These are phyloP conservation scores for Solanum aculeatissimum DNA, from an alignment of 305 asterid genomes.

Conservation along the genomic window DNA sequence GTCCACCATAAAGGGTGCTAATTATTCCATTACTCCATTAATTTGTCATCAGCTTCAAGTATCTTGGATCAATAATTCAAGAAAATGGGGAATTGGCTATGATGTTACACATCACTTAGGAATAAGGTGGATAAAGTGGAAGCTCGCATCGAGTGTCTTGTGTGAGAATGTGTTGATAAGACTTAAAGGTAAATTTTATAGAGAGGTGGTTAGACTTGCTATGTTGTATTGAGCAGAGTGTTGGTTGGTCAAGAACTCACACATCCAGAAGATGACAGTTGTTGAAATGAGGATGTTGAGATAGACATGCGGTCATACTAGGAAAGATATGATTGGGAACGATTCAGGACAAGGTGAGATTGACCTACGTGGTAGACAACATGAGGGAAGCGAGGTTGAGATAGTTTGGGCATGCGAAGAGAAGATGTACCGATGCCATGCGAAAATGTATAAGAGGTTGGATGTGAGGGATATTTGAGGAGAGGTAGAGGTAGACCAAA, in stretches of 20 bases:
- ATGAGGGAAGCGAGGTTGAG: background rate
- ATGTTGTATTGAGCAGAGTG: too few relatives aligned
- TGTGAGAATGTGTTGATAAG: background rate
- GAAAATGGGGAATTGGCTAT: background rate
- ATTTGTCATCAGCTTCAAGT: background rate
- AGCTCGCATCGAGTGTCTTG: background rate
- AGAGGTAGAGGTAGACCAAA: background rate
- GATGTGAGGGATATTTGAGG: background rate
- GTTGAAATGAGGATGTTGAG: background rate
- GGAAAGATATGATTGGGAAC: background rate
- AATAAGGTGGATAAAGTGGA: background rate
- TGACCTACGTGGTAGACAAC: background rate
- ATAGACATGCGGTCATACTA: background rate
- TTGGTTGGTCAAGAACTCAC: background rate
- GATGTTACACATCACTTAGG: background rate
- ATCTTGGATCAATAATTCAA: background rate
- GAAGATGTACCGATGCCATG: background rate
- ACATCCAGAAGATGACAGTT: background rate
- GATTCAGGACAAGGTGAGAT: background rate
- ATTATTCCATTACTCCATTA: background rate
- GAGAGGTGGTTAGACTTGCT: background rate
- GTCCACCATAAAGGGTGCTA: background rate
- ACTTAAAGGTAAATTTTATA: background rate
- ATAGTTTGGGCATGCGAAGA: background rate
- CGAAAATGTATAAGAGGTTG: background rate